Evolutionary conservation across 441 rosid genomes (phyloP).

Genomic region (Gossypium davidsonii): DNA sequence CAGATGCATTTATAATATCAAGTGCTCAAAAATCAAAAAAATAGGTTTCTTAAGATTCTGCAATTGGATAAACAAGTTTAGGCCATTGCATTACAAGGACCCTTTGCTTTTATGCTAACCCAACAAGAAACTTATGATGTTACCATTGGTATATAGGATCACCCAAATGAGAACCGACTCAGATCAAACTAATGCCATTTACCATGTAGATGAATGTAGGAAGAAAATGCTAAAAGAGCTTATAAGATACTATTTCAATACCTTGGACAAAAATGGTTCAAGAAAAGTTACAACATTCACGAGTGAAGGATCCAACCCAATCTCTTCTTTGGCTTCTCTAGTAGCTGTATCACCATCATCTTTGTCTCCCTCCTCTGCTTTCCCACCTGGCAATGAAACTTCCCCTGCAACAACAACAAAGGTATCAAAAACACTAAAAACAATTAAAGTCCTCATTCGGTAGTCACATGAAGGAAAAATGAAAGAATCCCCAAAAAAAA

Average conservation of each 20-base stretch:
- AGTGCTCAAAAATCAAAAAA: neutral
- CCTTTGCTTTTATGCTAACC: neutral
- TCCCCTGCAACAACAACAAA: constrained; percentile 50
- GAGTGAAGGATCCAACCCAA: constrained; percentile 82
- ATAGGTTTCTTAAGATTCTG: too few species aligned
- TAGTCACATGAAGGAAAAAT: neutral
- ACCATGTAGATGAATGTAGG: neutral
- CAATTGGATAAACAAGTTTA: neutral
- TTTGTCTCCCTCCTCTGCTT: constrained; percentile 67
- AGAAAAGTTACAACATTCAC: constrained; percentile 63
- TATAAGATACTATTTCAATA: constrained; percentile 14
- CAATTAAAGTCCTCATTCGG: neutral
- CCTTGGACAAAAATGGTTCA: constrained; percentile 90
- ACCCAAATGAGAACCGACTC: neutral
- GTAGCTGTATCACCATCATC: constrained; percentile 77
- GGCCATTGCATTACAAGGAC: neutral
- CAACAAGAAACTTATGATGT: neutral
- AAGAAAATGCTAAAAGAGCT: neutral
- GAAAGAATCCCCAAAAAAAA: neutral
- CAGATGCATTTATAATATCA: neutral
- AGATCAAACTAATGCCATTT: neutral
- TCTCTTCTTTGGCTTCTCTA: constrained; percentile 90
- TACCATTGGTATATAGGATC: neutral
- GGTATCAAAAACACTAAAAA: neutral
- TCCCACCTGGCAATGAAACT: constrained; percentile 93